phyloP scores from a whole-genome alignment of 1,284 basidiomycete species.

The Sanghuangporus weigelae region DNA sequence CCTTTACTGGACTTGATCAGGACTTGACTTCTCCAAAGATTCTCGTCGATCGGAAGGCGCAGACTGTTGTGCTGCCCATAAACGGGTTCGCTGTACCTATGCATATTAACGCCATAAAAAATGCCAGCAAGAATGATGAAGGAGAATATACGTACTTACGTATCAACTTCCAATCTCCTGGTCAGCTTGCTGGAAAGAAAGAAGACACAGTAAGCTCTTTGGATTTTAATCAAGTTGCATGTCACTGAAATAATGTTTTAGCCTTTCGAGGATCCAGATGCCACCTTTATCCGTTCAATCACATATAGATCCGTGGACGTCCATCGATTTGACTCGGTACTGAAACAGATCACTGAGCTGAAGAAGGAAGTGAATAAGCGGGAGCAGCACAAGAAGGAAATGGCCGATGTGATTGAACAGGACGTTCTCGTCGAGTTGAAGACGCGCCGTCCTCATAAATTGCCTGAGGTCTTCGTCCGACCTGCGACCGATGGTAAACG shows the following conservation, averaged over 20 bases:
- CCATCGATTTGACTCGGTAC: slow-evolving; percentile 84
- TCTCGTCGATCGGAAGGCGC: slow-evolving; percentile 84
- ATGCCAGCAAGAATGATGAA: slow-evolving; percentile 96
- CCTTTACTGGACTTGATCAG: not conserved
- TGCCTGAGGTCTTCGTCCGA: slow-evolving; percentile 91
- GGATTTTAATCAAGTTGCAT: not conserved
- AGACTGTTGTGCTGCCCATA: slow-evolving; percentile 89
- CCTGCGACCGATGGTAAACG: slow-evolving; percentile 93
- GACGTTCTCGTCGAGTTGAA: slow-evolving; percentile 85
- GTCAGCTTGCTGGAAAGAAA: slow-evolving; percentile 96
- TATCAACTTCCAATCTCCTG: slow-evolving; percentile 98
- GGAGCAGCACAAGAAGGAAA: slow-evolving; percentile 96
- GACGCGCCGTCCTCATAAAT: slow-evolving; percentile 74
- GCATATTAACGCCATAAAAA: slow-evolving; percentile 99
- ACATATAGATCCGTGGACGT: slow-evolving; percentile 91
- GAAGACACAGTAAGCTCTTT: slow-evolving; percentile 83
- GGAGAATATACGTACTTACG: slow-evolving; percentile 92
- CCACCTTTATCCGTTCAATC: slow-evolving; percentile 94
- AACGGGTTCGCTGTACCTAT: slow-evolving; percentile 96
- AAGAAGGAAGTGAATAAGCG: slow-evolving; percentile 97
- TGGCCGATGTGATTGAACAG: slow-evolving; percentile 97
- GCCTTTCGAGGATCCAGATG: slow-evolving; percentile 97
- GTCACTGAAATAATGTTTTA: slow-evolving; percentile 26
- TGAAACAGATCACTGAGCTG: slow-evolving; percentile 89
- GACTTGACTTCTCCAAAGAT: slow-evolving; percentile 51